A percentile compares a stretch with the other conserved stretches of the same genome.
These are phyloP conservation scores for Alternaria arbusti DNA, from an alignment of 2,329 filamentous ascomycete species.

Conservation along the genomic window DNA sequence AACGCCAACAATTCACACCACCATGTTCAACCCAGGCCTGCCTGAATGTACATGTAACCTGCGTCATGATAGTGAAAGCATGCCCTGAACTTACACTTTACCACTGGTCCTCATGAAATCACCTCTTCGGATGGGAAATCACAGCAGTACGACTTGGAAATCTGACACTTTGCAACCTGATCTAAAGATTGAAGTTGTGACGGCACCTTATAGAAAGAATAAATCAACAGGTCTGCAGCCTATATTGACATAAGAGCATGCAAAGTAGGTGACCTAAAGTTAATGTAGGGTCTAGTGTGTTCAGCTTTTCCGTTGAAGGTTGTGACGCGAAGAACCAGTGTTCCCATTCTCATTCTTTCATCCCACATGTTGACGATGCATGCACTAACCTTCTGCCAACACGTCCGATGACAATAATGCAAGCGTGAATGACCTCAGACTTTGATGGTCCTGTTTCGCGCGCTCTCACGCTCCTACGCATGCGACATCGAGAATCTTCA, in stretches of 20 bases:
- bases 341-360: background rate
- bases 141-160: background rate
- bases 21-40: background rate
- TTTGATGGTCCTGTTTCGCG: background rate
- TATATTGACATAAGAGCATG: too few species aligned
- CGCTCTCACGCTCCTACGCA: background rate
- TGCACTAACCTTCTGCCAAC: background rate
- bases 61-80: background rate
- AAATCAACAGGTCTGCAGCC: too few species aligned
- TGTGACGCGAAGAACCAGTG: too few species aligned
- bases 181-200: too few species aligned
- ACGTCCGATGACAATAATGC: background rate
- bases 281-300: too few species aligned
- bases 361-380: background rate
- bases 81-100: background rate
- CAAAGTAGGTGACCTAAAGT: too few species aligned
- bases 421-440: background rate
- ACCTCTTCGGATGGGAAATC: background rate
- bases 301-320: too few species aligned
- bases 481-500: background rate
- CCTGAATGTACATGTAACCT: background rate
- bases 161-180: too few species aligned
- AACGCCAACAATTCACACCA: background rate
- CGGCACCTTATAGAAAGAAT: too few species aligned
- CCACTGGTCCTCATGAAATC: background rate